phyloP scores from a whole-genome alignment of 805 yeast genomes.

The Gaillardinia entomophila region DNA sequence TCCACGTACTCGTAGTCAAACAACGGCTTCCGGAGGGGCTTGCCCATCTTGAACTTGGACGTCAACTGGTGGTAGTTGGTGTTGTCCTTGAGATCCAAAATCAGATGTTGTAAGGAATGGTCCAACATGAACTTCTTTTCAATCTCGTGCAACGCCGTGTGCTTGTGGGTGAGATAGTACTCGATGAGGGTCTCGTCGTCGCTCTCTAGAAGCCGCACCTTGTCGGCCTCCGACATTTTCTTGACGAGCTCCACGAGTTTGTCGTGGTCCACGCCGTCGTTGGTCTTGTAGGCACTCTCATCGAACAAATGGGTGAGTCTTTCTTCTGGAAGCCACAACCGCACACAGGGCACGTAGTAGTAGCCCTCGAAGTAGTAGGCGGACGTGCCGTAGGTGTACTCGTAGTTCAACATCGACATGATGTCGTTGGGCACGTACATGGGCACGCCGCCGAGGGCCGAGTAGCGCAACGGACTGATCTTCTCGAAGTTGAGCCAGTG shows the following conservation, averaged over 20 bases:
- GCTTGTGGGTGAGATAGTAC: constrained; percentile 4
- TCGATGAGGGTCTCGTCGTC: constrained; percentile 4
- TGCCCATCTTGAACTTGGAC: constrained; percentile 2
- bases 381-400: constrained; percentile 5
- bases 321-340: constrained; percentile 7
- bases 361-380: constrained; percentile 3
- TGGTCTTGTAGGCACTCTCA: constrained; percentile 1
- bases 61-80: constrained; percentile 3
- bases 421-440: constrained; percentile 7
- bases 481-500: constrained; percentile 23
- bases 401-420: constrained; percentile 5
- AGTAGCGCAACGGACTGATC: constrained; percentile 5
- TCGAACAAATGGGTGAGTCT: constrained; percentile 7
- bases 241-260: constrained; percentile 5
- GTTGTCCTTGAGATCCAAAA: constrained; percentile 1
- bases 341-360: constrained; percentile 5
- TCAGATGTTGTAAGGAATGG: background rate
- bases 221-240: constrained; percentile 4
- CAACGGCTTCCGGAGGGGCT: constrained; percentile 3
- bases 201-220: constrained; percentile 2
- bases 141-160: constrained; percentile 5
- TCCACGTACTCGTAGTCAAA: constrained; percentile 5
- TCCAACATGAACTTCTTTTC: constrained; percentile 4
- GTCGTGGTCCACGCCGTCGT: constrained; percentile 4
- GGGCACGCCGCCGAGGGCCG: constrained; percentile 7